Evolutionary conservation across 257 asterid species (phyloP).

Genomic region (Euphrasia confusa): DNA sequence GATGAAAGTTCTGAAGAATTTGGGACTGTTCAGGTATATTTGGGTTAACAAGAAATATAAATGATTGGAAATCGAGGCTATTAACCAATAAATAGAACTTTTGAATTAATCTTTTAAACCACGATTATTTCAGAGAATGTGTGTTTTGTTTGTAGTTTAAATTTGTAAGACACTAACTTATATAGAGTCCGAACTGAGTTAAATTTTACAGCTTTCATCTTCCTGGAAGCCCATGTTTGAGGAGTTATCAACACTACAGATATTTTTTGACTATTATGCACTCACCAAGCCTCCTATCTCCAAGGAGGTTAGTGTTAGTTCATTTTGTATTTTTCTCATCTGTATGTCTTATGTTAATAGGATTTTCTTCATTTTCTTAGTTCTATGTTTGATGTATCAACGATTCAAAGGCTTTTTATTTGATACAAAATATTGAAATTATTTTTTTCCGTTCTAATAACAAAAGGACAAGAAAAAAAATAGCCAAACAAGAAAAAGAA

Average conservation of each 20-base stretch:
- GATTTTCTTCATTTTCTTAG: conserved; percentile 6
- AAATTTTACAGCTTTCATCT: conserved; percentile 67
- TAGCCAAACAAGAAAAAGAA: not conserved
- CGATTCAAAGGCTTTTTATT: conserved; percentile 1
- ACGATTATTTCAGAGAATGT: conserved; percentile 15
- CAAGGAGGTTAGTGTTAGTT: conserved; percentile 64
- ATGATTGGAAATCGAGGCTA: conserved; percentile 13
- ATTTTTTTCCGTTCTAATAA: conserved; percentile 1
- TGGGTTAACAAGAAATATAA: conserved; percentile 10
- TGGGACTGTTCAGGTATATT: conserved; percentile 86
- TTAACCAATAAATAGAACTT: not conserved
- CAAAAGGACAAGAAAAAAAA: not conserved
- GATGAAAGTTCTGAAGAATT: conserved; percentile 99
- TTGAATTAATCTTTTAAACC: conserved; percentile 13
- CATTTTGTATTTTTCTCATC: conserved; percentile 15
- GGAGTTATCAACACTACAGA: conserved; percentile 78
- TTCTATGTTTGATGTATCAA: conserved; percentile 13
- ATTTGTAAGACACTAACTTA: not conserved
- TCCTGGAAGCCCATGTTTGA: conserved; percentile 86
- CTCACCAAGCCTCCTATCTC: conserved; percentile 75
- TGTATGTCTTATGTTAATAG: conserved; percentile 15
- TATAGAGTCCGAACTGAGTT: conserved; percentile 21
- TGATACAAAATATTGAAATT: conserved; percentile 4
- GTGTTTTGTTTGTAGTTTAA: not conserved
- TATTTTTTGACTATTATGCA: conserved; percentile 87